Evolutionary conservation across 1,284 basidiomycete genomes (phyloP), one percentile per base, ranked within the genome.

Genomic region (Coriolopsis trogii): DNA sequence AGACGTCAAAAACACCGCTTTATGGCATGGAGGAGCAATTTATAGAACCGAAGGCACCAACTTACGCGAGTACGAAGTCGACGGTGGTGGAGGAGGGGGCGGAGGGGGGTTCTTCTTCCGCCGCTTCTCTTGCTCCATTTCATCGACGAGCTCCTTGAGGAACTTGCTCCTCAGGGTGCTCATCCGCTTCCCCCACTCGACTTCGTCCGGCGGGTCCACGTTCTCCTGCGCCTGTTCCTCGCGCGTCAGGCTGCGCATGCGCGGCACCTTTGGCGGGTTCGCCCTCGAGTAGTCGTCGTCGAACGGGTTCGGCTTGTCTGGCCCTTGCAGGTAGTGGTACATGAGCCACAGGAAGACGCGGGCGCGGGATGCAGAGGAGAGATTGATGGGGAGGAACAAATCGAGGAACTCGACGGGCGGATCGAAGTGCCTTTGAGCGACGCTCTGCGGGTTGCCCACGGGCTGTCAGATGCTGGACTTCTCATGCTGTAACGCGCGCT

Each of bases 351-450:
- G 68, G 67, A 94, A 91, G 2, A 83, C 87, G 48, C 75, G 76
- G 12, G 88, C 89, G 31, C 91, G 85, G 54, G 87, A 84, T 4
- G 69, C 67, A 6, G 91, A 90, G 16, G 85, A 80, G 36, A 91
- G 76, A 44, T 82, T 83, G 63, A 81, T 79, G 41, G 89, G 87
- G 41, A 91, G 76, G 68, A 94, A 93, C 31, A 94, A 74, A 68
- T 93, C 91, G 36, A 91, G 74, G 56, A 93, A 87, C 66, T 91
- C 91, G 49, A 90, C 68, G 4, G 76, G 78, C 18, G 81, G 75
- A 40, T 91, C 88, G 65, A 93, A 92, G 70, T 93, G 91, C 29
- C 79, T 73, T 48, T 74, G 74, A 41, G 85, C 81, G 37, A 92
- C 73, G 45, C 84, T 81, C 88, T 93, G 60, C 16, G 45, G 48